Conservation (phyloP, 2,329 filamentous ascomycete species). For the Trichoderma afroharzianum region DNA sequence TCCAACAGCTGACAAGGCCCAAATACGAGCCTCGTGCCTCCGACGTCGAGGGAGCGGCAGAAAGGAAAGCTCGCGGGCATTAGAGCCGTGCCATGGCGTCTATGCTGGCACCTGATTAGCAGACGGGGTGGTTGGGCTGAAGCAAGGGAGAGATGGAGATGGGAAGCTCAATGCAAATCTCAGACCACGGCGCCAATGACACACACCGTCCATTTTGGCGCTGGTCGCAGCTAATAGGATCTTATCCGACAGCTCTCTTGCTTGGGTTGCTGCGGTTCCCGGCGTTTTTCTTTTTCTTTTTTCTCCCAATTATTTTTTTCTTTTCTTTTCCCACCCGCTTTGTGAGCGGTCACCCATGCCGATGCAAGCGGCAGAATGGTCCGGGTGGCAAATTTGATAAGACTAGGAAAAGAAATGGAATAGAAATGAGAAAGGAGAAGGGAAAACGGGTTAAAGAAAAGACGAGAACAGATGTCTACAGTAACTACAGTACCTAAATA, state of each 20-base stretch:
- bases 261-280: background rate
- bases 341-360: background rate
- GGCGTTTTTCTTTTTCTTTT: background rate
- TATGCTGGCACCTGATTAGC: constrained; percentile 5
- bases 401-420: background rate
- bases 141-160: constrained; percentile 1
- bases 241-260: constrained; percentile 12
- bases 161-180: background rate
- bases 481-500: background rate
- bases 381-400: constrained; percentile 5
- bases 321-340: background rate
- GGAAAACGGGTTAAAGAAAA: background rate
- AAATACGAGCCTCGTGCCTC: constrained; percentile 4
- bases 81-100: constrained; percentile 1
- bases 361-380: background rate
- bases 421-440: background rate
- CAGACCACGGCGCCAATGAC: constrained; percentile 1
- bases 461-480: background rate
- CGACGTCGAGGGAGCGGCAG: background rate
- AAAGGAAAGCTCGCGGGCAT: background rate
- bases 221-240: background rate
- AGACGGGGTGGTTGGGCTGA: background rate
- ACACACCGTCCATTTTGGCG: background rate
- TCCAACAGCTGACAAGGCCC: background rate
- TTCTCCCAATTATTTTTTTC: background rate